Percentiles rank a stretch among this genome's conserved stretches.
These are phyloP conservation scores for Trichoderma hamatum DNA, from an alignment of 2,329 filamentous ascomycete species.

Conservation along the genomic window DNA sequence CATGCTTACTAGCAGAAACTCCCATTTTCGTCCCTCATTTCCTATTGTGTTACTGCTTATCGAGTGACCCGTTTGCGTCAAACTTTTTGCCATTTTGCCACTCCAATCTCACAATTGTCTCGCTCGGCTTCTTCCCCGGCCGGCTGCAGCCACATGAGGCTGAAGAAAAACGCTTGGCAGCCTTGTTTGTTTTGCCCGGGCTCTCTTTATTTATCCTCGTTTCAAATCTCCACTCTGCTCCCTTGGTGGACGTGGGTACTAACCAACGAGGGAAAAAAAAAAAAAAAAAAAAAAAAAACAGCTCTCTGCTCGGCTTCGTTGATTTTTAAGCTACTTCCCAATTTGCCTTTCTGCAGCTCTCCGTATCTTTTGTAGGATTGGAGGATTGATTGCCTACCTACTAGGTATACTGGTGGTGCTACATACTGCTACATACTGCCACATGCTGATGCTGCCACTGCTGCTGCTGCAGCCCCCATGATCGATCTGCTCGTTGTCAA, in stretches of 20 bases:
- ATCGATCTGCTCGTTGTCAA: not conserved
- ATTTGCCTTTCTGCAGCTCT: not conserved
- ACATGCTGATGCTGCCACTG: not conserved
- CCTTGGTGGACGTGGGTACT: not conserved
- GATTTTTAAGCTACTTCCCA: not conserved
- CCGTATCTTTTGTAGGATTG: not conserved
- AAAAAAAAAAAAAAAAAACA: too few relatives aligned
- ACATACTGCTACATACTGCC: not conserved
- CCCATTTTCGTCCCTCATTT: not conserved
- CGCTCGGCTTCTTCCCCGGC: not conserved
- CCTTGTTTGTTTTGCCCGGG: not conserved
- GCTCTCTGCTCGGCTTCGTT: not conserved
- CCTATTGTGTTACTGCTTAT: not conserved
- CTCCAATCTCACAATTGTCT: not conserved
- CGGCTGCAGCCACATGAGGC: slow-evolving; percentile 18
- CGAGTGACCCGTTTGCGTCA: not conserved
- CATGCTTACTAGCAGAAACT: not conserved
- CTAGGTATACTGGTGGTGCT: not conserved
- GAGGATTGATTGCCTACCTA: not conserved
- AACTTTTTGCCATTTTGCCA: not conserved
- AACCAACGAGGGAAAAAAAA: too few relatives aligned
- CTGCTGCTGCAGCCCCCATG: not conserved
- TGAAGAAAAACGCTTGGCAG: slow-evolving; percentile 4
- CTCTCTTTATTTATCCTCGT: not conserved
- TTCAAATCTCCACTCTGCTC: not conserved